Evolutionary conservation across 169 alveolate species (phyloP).

Genomic region (Miamiensis avidus): DNA sequence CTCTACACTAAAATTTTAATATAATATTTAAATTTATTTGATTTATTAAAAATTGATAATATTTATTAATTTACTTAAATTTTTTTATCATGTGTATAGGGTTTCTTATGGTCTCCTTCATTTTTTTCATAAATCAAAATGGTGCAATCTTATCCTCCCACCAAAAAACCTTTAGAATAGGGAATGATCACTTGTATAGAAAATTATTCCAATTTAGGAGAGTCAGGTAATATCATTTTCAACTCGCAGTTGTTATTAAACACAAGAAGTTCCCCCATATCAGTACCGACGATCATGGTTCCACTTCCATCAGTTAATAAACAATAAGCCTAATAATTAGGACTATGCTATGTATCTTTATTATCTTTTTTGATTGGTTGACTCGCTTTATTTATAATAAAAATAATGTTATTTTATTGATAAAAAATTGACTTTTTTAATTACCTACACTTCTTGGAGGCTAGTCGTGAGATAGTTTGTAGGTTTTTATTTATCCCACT

Average conservation of each 20-base stretch:
- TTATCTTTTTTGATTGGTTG: conserved; percentile 65
- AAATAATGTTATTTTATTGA: too few species aligned
- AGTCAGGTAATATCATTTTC: conserved; percentile 70
- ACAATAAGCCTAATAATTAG: conserved; percentile 63
- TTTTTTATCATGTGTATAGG: conserved; percentile 54
- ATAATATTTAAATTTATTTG: conserved; percentile 32
- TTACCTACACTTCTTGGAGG: conserved; percentile 51
- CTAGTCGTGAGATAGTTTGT: conserved; percentile 53
- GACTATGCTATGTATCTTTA: conserved; percentile 52
- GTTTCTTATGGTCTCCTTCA: conserved; percentile 73
- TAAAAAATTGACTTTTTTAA: too few species aligned
- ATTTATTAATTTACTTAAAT: conserved; percentile 12
- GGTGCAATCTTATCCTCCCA: conserved; percentile 84
- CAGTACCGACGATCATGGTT: conserved; percentile 83
- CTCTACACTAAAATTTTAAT: conserved; percentile 40
- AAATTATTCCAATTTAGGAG: conserved; percentile 74
- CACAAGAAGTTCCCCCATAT: conserved; percentile 81
- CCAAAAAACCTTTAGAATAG: conserved; percentile 84
- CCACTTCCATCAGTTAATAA: conserved; percentile 65
- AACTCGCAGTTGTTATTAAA: conserved; percentile 83
- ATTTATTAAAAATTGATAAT: background rate
- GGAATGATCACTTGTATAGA: conserved; percentile 69
- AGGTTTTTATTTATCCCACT: conserved; percentile 60
- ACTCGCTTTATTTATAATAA: too few species aligned
- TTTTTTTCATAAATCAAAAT: conserved; percentile 74